phyloP scores from a whole-genome alignment of 2,329 filamentous ascomycete genomes.

The Colletotrichum liriopes region DNA sequence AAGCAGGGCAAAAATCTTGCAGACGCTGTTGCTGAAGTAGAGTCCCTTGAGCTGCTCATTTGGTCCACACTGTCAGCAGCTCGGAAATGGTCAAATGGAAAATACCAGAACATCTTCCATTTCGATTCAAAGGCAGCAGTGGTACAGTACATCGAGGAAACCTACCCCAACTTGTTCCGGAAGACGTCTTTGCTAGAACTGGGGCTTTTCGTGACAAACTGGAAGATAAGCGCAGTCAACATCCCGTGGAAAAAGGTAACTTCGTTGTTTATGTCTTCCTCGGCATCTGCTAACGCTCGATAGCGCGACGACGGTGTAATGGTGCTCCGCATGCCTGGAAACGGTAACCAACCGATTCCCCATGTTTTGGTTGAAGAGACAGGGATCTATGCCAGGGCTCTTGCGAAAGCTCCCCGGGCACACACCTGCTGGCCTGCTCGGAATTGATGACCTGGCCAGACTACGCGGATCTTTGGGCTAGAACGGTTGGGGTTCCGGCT shows the following conservation, averaged over 20 bases:
- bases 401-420: neutral
- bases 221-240: neutral
- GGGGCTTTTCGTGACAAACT: neutral
- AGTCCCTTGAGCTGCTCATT: neutral
- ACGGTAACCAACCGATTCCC: neutral
- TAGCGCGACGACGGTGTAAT: neutral
- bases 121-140: neutral
- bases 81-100: neutral
- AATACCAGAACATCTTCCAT: neutral
- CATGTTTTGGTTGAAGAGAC: neutral
- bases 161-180: neutral
- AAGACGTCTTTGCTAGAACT: neutral
- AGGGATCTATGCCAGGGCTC: neutral
- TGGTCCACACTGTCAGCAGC: neutral
- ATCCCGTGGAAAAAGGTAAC: constrained; percentile 1
- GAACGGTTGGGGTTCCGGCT: neutral
- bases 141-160: neutral
- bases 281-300: neutral
- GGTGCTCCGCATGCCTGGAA: constrained; percentile 1
- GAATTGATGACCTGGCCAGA: constrained; percentile 1
- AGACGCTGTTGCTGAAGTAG: neutral
- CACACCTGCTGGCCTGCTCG: neutral
- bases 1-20: neutral
- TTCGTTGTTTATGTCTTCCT: neutral
- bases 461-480: neutral